phyloP scores from a whole-genome alignment of 2,329 filamentous ascomycete genomes.

The Thelonectria olida region DNA sequence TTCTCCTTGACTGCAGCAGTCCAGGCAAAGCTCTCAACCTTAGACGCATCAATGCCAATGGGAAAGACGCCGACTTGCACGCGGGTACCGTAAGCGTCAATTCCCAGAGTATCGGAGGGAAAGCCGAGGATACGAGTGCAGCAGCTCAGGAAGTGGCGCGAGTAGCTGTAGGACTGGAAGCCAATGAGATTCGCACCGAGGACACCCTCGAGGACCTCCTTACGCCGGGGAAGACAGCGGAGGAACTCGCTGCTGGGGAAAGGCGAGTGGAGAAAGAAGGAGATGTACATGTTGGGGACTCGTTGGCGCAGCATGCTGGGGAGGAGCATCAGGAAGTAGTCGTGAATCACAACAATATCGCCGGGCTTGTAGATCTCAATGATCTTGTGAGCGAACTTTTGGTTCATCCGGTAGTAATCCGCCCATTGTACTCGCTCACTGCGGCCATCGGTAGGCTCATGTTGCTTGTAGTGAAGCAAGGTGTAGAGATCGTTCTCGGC shows the following conservation, averaged over 20 bases:
- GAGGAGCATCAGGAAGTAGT: slow-evolving; percentile 91
- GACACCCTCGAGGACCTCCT: slow-evolving; percentile 89
- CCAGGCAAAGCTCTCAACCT: slow-evolving; percentile 80
- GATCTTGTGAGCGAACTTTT: slow-evolving; percentile 89
- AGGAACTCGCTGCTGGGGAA: slow-evolving; percentile 98
- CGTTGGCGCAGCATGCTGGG: slow-evolving; percentile 89
- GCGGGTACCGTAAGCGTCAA: slow-evolving; percentile 88
- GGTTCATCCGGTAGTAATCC: slow-evolving; percentile 93
- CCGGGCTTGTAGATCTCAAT: slow-evolving; percentile 90
- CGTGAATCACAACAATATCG: slow-evolving; percentile 91
- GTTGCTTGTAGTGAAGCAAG: slow-evolving; percentile 95
- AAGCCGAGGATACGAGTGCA: slow-evolving; percentile 93
- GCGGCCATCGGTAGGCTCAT: slow-evolving; percentile 86
- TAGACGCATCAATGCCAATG: slow-evolving; percentile 90
- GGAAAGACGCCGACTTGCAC: slow-evolving; percentile 94
- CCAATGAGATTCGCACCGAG: slow-evolving; percentile 92
- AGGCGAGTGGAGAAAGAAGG: slow-evolving; percentile 92
- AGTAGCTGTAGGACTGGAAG: slow-evolving; percentile 96
- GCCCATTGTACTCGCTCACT: slow-evolving; percentile 86
- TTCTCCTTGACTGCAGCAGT: slow-evolving; percentile 74
- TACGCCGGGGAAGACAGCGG: slow-evolving; percentile 85
- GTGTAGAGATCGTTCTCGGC: slow-evolving; percentile 93
- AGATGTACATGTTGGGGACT: slow-evolving; percentile 88
- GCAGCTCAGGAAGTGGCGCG: slow-evolving; percentile 92
- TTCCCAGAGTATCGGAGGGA: slow-evolving; percentile 82